Conservation (phyloP, 305 asterid species). For the Fraxinus xanthoxyloides region DNA sequence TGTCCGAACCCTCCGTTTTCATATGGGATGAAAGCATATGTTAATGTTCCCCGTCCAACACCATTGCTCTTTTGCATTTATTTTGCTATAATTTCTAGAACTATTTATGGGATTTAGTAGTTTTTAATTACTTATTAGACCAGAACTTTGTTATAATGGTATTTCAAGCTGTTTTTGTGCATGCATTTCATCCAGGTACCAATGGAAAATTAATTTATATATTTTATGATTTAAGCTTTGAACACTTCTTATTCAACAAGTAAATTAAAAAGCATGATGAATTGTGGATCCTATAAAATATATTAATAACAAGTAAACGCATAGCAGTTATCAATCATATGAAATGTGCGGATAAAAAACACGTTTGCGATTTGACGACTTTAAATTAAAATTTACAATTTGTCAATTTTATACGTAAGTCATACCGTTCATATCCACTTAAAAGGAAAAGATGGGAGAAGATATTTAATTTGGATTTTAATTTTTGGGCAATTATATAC, state of each 20-base stretch:
- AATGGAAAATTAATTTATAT: neutral
- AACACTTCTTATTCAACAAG: neutral
- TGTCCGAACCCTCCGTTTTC: neutral
- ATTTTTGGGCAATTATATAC: neutral
- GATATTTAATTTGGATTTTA: no score
- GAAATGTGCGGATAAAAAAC: neutral
- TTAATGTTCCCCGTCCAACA: conserved; percentile 27
- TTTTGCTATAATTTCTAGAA: neutral
- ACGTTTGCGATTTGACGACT: no score
- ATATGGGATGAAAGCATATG: conserved; percentile 18
- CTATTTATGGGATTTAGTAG: neutral
- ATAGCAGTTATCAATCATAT: no score
- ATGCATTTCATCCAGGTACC: neutral
- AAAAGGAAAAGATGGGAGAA: neutral
- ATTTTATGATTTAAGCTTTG: neutral
- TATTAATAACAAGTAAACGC: neutral
- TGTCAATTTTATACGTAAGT: no score
- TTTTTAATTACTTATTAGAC: neutral
- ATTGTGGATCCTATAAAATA: neutral
- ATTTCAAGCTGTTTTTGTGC: neutral
- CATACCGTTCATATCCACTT: neutral
- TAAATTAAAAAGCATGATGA: no score
- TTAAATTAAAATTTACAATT: no score
- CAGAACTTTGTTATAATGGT: neutral
- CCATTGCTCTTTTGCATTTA: conserved; percentile 4